Evolutionary conservation across 2,329 filamentous ascomycete species (phyloP).

Genomic region (Passalora sequoiae): DNA sequence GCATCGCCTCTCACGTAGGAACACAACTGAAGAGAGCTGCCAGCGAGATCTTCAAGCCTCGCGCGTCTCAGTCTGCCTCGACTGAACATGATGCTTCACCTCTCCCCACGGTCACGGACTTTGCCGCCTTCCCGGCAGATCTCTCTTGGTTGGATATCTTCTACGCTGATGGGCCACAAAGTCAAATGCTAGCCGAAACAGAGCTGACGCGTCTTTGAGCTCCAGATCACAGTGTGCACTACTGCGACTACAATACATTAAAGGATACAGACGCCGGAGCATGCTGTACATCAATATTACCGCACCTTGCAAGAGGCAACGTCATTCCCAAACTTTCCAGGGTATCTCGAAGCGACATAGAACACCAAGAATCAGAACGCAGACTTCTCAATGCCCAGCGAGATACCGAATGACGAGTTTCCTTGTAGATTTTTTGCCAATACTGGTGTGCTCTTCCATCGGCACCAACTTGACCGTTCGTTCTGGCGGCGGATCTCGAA

Average conservation of each 20-base stretch:
- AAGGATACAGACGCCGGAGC: no score
- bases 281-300: no score
- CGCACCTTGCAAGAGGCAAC: no score
- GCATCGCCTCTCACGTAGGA: conserved; percentile 63
- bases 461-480: conserved; percentile 16
- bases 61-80: conserved; percentile 4
- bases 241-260: no score
- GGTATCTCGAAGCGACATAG: conserved; percentile 6
- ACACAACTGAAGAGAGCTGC: conserved; percentile 72
- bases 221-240: background rate
- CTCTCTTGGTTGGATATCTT: conserved; percentile 24
- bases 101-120: conserved; percentile 15
- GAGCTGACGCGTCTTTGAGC: background rate
- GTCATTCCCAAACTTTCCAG: background rate
- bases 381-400: no score
- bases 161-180: conserved; percentile 11
- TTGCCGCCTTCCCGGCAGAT: conserved; percentile 4
- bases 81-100: conserved; percentile 11
- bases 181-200: background rate
- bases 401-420: conserved; percentile 5
- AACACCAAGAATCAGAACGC: no score
- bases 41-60: conserved; percentile 49
- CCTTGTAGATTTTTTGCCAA: background rate
- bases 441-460: conserved; percentile 9
- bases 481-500: conserved; percentile 15